phyloP scores from a whole-genome alignment of 139 green algal genomes.

The Monoraphidium neglectum region DNA sequence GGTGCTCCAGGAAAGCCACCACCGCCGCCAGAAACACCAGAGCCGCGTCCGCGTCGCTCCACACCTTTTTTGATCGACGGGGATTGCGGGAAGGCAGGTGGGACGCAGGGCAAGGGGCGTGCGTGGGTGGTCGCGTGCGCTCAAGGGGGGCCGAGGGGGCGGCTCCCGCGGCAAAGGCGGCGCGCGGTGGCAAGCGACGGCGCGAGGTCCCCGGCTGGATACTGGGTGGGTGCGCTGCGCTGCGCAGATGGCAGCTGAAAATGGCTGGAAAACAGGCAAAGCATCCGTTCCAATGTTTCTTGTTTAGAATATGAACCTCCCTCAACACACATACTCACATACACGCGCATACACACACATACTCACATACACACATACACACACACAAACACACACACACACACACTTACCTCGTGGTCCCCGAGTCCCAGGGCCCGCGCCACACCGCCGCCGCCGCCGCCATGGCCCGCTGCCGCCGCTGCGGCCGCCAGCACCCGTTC shows the following conservation, averaged over 20 bases:
- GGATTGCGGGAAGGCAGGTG: not conserved
- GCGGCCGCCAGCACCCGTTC: not conserved
- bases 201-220: too few species aligned
- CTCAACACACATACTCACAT: too few species aligned
- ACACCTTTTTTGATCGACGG: slow-evolving; percentile 32
- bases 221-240: too few species aligned
- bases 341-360: too few species aligned
- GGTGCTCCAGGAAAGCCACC: slow-evolving; percentile 50
- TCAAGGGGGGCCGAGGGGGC: too few species aligned
- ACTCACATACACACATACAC: too few species aligned
- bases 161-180: too few species aligned
- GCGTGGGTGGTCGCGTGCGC: not conserved
- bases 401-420: slow-evolving; percentile 49
- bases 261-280: too few species aligned
- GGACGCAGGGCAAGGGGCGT: not conserved
- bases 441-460: not conserved
- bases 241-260: too few species aligned
- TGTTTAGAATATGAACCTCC: too few species aligned
- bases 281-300: too few species aligned
- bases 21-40: slow-evolving; percentile 81
- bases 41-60: slow-evolving; percentile 55
- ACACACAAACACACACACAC: not conserved
- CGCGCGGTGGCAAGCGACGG: too few species aligned
- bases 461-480: not conserved
- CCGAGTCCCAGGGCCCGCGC: slow-evolving; percentile 51